phyloP scores from a whole-genome alignment of 129 eudicot species.

The Centaurea solstitialis region DNA sequence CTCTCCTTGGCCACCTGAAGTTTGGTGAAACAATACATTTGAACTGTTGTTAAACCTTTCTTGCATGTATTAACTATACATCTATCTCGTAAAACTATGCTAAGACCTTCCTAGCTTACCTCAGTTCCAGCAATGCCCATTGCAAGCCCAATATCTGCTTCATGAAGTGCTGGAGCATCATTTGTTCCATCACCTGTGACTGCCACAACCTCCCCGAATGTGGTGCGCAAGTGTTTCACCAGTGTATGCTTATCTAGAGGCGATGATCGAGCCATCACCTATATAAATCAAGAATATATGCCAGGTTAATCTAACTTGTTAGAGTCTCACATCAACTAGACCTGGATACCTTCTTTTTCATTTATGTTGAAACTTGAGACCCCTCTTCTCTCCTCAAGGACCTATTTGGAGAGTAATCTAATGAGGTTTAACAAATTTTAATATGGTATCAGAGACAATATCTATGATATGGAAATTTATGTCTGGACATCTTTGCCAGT shows the following conservation, averaged over 20 bases:
- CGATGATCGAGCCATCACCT: constrained; percentile 99
- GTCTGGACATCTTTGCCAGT: neutral
- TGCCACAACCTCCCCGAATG: constrained; percentile 94
- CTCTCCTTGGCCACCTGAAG: constrained; percentile 97
- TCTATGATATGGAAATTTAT: neutral
- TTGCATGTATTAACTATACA: neutral
- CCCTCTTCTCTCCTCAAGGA: neutral
- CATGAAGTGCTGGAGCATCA: constrained; percentile 99
- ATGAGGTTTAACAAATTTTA: neutral
- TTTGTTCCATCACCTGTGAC: constrained; percentile 99
- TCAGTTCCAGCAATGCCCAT: constrained; percentile 99
- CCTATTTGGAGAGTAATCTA: neutral
- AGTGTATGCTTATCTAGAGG: constrained; percentile 95
- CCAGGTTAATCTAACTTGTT: neutral
- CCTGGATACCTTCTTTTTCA: neutral
- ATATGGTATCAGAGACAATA: neutral
- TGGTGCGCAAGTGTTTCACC: constrained; percentile 90
- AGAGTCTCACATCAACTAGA: neutral
- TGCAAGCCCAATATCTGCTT: constrained; percentile 99
- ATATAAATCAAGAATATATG: neutral
- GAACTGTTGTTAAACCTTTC: neutral
- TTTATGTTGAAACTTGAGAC: neutral
- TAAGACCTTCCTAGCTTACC: constrained; percentile 38
- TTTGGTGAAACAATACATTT: neutral
- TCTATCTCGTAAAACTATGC: neutral